These are phyloP conservation scores for Fusarium sp. DNA, from an alignment of 2,329 filamentous ascomycete species.

Conservation along the genomic window DNA sequence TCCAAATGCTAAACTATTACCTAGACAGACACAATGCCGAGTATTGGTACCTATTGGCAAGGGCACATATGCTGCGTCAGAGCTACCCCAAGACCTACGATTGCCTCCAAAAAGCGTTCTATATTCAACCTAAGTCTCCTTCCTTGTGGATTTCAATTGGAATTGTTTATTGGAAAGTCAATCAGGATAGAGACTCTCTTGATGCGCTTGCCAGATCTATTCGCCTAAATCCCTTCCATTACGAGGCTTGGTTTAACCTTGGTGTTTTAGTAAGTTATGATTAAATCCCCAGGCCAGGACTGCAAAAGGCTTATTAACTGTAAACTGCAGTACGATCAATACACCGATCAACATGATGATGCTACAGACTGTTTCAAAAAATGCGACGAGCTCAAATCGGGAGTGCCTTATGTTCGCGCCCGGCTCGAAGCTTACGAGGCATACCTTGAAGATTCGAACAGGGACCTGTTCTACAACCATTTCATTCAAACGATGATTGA, in stretches of 20 bases:
- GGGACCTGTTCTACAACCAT: neutral
- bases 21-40: neutral
- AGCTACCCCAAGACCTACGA: neutral
- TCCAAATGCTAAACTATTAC: neutral
- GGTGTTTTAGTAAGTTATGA: neutral
- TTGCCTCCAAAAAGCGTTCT: rapidly evolving
- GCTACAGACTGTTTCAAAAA: neutral
- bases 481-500: neutral
- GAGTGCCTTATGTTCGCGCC: neutral
- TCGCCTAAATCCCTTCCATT: neutral
- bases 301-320: neutral
- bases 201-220: neutral
- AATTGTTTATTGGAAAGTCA: neutral
- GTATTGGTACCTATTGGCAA: neutral
- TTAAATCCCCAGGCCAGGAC: rapidly evolving
- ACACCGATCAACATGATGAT: neutral
- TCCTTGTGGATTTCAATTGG: neutral
- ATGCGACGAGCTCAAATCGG: neutral
- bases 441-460: neutral
- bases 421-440: neutral
- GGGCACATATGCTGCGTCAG: rapidly evolving
- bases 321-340: neutral
- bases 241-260: neutral
- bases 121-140: rapidly evolving
- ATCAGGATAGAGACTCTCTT: neutral